Evolutionary conservation across 148 eudicot species (phyloP).

Genomic region (Vaccinium macrocarpon): DNA sequence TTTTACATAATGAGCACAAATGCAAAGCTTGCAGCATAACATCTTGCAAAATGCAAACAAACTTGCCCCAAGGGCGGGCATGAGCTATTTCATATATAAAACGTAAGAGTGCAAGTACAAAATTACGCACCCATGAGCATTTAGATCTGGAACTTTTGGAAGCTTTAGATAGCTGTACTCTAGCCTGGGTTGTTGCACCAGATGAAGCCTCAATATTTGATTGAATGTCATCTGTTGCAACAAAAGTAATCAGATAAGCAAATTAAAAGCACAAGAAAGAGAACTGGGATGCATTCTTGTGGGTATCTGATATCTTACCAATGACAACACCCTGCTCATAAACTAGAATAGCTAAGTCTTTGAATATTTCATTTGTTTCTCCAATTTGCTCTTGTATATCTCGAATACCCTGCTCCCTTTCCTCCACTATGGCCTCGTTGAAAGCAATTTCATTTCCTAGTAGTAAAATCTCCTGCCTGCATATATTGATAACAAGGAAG

Average conservation of each 20-base stretch:
- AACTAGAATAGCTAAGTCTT: conserved; percentile 71
- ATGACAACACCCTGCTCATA: conserved; percentile 67
- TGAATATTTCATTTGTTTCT: conserved; percentile 68
- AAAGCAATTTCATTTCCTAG: conserved; percentile 68
- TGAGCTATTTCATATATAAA: not conserved
- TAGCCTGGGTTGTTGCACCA: conserved; percentile 59
- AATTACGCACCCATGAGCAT: conserved; percentile 50
- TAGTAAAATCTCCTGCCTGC: conserved; percentile 64
- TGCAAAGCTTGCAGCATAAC: not conserved
- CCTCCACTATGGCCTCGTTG: conserved; percentile 69
- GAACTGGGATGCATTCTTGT: not conserved
- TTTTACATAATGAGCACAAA: not conserved
- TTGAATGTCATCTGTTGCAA: conserved; percentile 51
- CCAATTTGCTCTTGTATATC: conserved; percentile 75
- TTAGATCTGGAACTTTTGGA: conserved; percentile 60
- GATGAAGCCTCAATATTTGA: conserved; percentile 58
- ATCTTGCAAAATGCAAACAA: not conserved
- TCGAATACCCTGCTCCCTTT: conserved; percentile 65
- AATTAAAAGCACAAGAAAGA: not conserved
- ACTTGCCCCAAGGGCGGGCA: not conserved
- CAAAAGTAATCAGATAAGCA: conserved; percentile 3
- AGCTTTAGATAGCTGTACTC: conserved; percentile 55
- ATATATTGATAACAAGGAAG: conserved; percentile 8
- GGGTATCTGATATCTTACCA: conserved; percentile 40
- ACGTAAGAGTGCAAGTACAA: not conserved